A percentile compares a stretch with the other conserved stretches of the same genome.
phyloP scores from a whole-genome alignment of 225 moss, liverwort and hornwort genomes.

The Sphagnum contortum region DNA sequence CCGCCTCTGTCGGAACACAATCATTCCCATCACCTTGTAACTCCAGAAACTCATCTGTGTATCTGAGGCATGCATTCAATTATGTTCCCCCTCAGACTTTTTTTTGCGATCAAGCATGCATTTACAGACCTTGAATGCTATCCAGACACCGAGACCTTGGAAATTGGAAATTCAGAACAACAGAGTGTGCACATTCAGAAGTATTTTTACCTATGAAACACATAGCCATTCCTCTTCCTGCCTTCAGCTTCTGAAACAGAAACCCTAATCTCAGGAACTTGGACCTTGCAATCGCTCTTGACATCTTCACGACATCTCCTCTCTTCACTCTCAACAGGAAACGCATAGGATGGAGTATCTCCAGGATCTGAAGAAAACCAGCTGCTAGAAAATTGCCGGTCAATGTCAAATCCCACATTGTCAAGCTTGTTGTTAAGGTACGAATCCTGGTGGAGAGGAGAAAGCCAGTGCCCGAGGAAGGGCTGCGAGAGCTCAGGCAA shows the following conservation, averaged over 20 bases:
- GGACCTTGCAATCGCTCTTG: not conserved
- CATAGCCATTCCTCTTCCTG: too few relatives aligned
- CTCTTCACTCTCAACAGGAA: too few relatives aligned
- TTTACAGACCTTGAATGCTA: not conserved
- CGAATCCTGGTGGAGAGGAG: conserved; percentile 17
- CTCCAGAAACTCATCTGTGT: not conserved
- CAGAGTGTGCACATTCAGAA: too few relatives aligned
- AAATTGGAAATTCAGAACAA: not conserved
- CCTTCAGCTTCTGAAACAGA: too few relatives aligned
- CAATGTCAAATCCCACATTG: conserved; percentile 7
- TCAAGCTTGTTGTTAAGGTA: conserved; percentile 9
- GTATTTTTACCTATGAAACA: too few relatives aligned
- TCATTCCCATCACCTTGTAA: not conserved
- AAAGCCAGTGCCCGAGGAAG: conserved; percentile 55
- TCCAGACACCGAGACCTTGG: not conserved
- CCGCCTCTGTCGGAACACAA: not conserved
- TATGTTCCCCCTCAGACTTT: not conserved
- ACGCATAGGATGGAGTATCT: too few relatives aligned
- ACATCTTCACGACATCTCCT: not conserved
- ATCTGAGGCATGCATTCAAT: not conserved
- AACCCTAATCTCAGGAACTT: too few relatives aligned
- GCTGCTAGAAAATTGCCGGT: conserved; percentile 3
- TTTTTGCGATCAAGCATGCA: not conserved
- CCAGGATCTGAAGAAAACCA: not conserved
- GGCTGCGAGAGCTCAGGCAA: conserved; percentile 61